Evolutionary conservation across 345 rosid species (phyloP).

Genomic region (Pelargonium nanum): DNA sequence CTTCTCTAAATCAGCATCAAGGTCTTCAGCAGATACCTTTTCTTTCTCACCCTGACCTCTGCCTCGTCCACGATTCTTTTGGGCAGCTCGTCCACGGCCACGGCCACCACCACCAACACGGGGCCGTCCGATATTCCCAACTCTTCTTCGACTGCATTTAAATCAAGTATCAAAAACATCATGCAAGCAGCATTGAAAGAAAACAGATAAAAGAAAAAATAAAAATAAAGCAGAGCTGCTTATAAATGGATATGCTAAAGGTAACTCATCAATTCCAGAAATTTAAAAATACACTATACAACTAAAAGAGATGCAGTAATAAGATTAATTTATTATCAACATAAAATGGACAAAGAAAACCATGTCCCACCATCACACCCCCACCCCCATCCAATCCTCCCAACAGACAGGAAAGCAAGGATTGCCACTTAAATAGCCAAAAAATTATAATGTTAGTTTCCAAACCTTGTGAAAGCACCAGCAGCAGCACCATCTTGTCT

Average conservation of each 20-base stretch:
- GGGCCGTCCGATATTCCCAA: constrained; percentile 33
- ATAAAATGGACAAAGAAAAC: too few species aligned
- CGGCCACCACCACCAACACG: constrained; percentile 33
- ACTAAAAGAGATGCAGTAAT: too few species aligned
- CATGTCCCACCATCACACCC: background rate
- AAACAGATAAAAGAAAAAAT: too few species aligned
- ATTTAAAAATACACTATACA: too few species aligned
- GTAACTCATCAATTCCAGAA: too few species aligned
- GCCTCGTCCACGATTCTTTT: constrained; percentile 57
- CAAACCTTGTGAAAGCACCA: constrained; percentile 27
- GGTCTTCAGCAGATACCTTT: constrained; percentile 85
- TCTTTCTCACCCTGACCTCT: constrained; percentile 31
- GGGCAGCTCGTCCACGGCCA: constrained; percentile 37
- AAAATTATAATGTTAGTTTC: background rate
- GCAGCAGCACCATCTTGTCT: constrained; percentile 22
- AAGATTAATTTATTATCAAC: too few species aligned
- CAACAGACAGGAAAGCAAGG: too few species aligned
- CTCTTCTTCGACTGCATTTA: constrained; percentile 48
- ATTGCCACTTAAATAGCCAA: too few species aligned
- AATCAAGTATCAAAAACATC: background rate
- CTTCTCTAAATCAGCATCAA: constrained; percentile 90
- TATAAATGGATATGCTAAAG: background rate
- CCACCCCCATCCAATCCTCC: background rate
- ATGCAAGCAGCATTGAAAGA: too few species aligned
- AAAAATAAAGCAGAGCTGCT: background rate